Conservation (phyloP, 768 basidiomycete genomes). For the Termitomyces sp. region DNA sequence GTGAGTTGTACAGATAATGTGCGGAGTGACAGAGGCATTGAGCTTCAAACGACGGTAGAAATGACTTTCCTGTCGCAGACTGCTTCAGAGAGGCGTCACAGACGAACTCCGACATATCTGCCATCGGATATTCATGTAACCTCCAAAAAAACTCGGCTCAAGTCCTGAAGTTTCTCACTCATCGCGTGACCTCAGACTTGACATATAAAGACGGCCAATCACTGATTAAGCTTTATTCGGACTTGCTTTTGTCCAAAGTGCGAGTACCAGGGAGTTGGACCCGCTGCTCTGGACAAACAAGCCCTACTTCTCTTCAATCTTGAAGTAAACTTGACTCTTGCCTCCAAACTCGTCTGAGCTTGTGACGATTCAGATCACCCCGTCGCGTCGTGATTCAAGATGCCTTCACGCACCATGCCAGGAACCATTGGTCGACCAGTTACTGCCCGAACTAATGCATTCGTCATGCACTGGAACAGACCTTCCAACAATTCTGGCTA, state of each 20-base stretch:
- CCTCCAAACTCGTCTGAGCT: not conserved
- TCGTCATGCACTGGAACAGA: constrained; percentile 15
- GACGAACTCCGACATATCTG: no score
- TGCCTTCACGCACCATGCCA: constrained; percentile 3
- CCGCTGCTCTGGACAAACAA: constrained; percentile 7
- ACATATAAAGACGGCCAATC: constrained; percentile 1
- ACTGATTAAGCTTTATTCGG: not conserved
- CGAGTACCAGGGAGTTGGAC: not conserved
- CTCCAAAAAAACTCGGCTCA: no score
- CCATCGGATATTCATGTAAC: no score
- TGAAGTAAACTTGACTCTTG: not conserved
- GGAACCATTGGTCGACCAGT: constrained; percentile 10
- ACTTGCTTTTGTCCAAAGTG: constrained; percentile 9
- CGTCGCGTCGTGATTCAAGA: not conserved
- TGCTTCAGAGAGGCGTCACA: no score
- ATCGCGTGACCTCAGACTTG: no score
- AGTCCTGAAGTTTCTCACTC: no score
- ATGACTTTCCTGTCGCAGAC: no score
- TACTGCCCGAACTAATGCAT: constrained; percentile 17
- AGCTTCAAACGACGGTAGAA: no score
- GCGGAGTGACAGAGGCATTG: no score
- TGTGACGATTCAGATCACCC: not conserved
- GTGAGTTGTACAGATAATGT: no score
- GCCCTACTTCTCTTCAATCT: not conserved
- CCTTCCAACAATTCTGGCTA: constrained; percentile 3